Conservation (phyloP, 192 early-diverging fungal species). For the Coemansia sp. region DNA sequence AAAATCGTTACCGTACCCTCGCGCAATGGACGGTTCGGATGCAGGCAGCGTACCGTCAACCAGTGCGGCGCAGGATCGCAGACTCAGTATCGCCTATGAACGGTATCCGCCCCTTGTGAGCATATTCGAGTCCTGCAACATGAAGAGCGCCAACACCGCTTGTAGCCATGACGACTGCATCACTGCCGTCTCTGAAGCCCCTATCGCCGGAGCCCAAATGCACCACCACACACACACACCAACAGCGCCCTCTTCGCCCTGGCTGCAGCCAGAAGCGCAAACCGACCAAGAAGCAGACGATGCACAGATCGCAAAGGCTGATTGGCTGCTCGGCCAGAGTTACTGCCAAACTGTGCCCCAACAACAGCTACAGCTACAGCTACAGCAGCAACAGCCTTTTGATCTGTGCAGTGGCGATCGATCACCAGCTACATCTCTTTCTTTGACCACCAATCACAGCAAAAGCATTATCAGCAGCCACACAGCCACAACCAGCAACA, state of each 20-base stretch:
- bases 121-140: conserved; percentile 37
- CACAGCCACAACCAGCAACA: not conserved
- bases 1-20: conserved; percentile 26
- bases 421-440: not conserved
- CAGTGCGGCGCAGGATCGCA: conserved; percentile 16
- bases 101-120: conserved; percentile 53
- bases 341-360: not conserved
- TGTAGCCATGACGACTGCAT: not conserved
- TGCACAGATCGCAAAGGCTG: not conserved
- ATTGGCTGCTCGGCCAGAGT: not conserved
- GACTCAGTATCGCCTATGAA: conserved; percentile 47
- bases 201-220: not conserved
- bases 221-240: not conserved
- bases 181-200: not conserved
- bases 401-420: not conserved
- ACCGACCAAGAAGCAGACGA: not conserved
- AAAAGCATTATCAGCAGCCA: not conserved
- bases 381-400: not conserved
- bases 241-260: not conserved
- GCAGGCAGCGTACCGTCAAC: not conserved
- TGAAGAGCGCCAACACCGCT: not conserved
- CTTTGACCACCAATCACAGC: not conserved
- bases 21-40: not conserved
- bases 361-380: not conserved
- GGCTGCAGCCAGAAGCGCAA: not conserved